A percentile compares a stretch with the other conserved stretches of the same genome.
These are phyloP conservation scores for Pyrenochaeta sp. DNA, from an alignment of 2,329 filamentous ascomycete species.

Conservation along the genomic window DNA sequence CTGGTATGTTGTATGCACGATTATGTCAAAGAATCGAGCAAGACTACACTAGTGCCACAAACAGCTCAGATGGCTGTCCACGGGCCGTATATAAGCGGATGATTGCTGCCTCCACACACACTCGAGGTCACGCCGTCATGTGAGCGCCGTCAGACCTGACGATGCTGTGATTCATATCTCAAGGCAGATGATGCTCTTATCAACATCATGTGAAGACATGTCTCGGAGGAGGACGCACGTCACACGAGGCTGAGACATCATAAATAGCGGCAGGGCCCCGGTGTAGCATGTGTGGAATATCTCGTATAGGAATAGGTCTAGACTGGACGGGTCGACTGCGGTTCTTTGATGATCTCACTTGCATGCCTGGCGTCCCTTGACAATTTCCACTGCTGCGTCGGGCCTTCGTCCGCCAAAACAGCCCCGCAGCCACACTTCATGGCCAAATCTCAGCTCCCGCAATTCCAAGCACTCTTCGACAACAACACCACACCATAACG, in stretches of 20 bases:
- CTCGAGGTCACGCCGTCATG: slow-evolving; percentile 7
- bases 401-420: slow-evolving; percentile 21
- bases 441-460: slow-evolving; percentile 13
- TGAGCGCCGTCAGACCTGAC: slow-evolving; percentile 9
- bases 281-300: slow-evolving; percentile 11
- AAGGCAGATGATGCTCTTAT: slow-evolving; percentile 16
- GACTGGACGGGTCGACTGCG: slow-evolving; percentile 5
- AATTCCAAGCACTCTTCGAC: slow-evolving; percentile 14
- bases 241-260: slow-evolving; percentile 18
- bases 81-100: slow-evolving; percentile 34
- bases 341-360: slow-evolving; percentile 30
- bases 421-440: slow-evolving; percentile 19
- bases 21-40: slow-evolving; percentile 7
- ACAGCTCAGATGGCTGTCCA: slow-evolving; percentile 14
- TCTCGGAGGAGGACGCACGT: slow-evolving; percentile 18
- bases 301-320: slow-evolving; percentile 19
- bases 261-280: slow-evolving; percentile 18
- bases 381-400: slow-evolving; percentile 14
- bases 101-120: slow-evolving; percentile 11
- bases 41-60: slow-evolving; percentile 3
- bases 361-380: slow-evolving; percentile 17
- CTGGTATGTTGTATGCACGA: slow-evolving; percentile 10
- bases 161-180: slow-evolving; percentile 14
- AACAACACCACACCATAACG: slow-evolving; percentile 5
- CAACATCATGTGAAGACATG: slow-evolving; percentile 9